These are phyloP conservation scores for Mercurialis annua DNA, from an alignment of 345 rosid genomes.

Conservation along the genomic window DNA sequence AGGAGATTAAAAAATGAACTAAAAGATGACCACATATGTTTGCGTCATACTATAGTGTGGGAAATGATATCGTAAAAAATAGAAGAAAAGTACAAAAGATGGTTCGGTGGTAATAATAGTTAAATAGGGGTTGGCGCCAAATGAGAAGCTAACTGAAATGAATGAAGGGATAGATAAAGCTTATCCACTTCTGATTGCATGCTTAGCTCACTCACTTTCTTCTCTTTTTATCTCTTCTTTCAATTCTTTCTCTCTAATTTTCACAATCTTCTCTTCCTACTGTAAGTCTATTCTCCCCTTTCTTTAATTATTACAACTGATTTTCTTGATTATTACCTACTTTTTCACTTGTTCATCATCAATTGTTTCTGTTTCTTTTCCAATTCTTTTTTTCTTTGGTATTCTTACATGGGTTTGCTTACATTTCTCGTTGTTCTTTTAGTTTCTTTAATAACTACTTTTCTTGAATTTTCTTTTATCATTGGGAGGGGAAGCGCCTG, in stretches of 20 bases:
- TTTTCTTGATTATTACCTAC: too few relatives aligned
- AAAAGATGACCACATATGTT: neutral
- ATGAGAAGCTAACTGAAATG: neutral
- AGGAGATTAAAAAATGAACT: too few relatives aligned
- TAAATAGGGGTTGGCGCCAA: slow-evolving; percentile 34
- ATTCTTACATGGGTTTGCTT: neutral
- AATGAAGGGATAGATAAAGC: slow-evolving; percentile 27
- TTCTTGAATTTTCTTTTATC: neutral
- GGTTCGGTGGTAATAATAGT: neutral
- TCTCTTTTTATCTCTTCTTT: slow-evolving; percentile 2
- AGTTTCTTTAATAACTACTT: neutral
- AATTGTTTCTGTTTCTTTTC: neutral
- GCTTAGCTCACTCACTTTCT: slow-evolving; percentile 11
- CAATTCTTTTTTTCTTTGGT: neutral
- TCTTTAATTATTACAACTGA: too few relatives aligned
- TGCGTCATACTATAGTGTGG: neutral
- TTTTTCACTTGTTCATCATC: neutral
- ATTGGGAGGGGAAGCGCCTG: too few relatives aligned
- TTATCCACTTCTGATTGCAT: slow-evolving; percentile 27
- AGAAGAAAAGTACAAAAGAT: neutral
- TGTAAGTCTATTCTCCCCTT: neutral
- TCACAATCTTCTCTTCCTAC: slow-evolving; percentile 9
- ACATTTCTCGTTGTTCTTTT: neutral
- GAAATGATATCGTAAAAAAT: neutral
- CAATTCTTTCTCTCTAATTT: neutral